Conservation (phyloP, 2,329 filamentous ascomycete genomes). For the Fusarium pseudoanthophilum region DNA sequence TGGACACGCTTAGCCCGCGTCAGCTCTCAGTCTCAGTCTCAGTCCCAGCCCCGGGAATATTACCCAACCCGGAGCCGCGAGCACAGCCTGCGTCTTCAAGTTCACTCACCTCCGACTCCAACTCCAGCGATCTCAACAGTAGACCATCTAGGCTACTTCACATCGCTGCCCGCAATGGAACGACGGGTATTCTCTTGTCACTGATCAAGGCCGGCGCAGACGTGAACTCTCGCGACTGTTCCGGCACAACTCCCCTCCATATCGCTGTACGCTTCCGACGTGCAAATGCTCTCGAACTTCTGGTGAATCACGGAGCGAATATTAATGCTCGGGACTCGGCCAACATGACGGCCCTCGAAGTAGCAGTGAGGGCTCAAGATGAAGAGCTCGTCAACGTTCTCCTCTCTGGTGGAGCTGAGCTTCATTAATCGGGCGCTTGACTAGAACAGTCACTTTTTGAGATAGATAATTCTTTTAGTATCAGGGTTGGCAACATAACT, state of each 20-base stretch:
- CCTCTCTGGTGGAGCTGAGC: slow-evolving; percentile 2
- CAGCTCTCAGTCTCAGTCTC: not conserved
- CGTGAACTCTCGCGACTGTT: not conserved
- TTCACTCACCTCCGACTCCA: not conserved
- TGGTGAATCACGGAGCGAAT: not conserved
- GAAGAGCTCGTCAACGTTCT: not conserved
- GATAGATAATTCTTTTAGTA: not conserved
- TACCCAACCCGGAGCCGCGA: not conserved
- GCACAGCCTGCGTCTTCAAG: not conserved
- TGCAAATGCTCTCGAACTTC: not conserved
- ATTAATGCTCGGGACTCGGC: not conserved
- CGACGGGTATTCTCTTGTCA: not conserved
- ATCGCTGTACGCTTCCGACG: not conserved
- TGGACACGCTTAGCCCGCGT: not conserved
- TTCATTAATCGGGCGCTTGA: not conserved
- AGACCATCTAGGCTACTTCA: not conserved
- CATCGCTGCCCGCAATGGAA: not conserved
- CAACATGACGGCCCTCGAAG: not conserved
- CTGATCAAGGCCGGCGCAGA: not conserved
- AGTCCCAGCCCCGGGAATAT: not conserved
- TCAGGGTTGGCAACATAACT: not conserved
- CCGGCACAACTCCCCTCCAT: not conserved
- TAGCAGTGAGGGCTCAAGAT: not conserved
- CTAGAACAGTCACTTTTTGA: not conserved
- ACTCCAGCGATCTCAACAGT: not conserved